A percentile compares a stretch with the other conserved stretches of the same genome.
Evolutionary conservation across 2,329 filamentous ascomycete genomes (phyloP).

Genomic region (Aspergillus tubingensis): DNA sequence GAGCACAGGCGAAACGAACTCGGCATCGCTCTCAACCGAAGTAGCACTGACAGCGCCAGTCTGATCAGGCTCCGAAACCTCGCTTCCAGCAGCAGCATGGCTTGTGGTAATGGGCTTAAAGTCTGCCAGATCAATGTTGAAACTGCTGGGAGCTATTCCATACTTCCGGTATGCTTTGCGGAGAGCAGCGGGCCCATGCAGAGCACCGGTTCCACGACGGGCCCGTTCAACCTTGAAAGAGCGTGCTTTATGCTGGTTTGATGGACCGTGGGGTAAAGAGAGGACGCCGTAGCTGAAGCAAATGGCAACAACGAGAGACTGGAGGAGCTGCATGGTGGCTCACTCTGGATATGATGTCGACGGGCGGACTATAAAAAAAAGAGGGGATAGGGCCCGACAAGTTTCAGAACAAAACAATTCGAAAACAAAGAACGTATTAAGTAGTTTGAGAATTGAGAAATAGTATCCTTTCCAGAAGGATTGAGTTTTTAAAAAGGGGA

Average conservation of each 20-base stretch:
- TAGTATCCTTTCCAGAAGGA: slow-evolving; percentile 2
- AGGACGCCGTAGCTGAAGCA: slow-evolving; percentile 37
- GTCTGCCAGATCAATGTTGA: slow-evolving; percentile 40
- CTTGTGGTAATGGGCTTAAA: slow-evolving; percentile 34
- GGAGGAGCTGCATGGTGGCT: slow-evolving; percentile 31
- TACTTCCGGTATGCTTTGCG: slow-evolving; percentile 70
- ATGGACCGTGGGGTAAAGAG: slow-evolving; percentile 33
- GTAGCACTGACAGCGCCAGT: slow-evolving; percentile 64
- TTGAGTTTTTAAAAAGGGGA: slow-evolving; percentile 3
- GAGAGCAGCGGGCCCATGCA: slow-evolving; percentile 64
- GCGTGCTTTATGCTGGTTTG: slow-evolving; percentile 30
- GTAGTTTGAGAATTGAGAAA: neutral
- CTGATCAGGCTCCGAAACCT: slow-evolving; percentile 31
- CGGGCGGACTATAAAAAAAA: slow-evolving; percentile 8
- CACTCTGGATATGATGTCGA: neutral
- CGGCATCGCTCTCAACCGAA: slow-evolving; percentile 65
- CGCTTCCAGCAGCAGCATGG: slow-evolving; percentile 29
- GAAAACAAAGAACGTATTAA: neutral
- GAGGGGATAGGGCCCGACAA: slow-evolving; percentile 5
- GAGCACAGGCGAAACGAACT: slow-evolving; percentile 70
- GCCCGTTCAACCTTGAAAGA: slow-evolving; percentile 65
- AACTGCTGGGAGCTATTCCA: slow-evolving; percentile 53
- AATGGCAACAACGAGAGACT: slow-evolving; percentile 30
- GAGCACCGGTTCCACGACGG: slow-evolving; percentile 56
- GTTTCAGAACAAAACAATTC: slow-evolving; percentile 3